These are phyloP conservation scores for Colletotrichum paranaense DNA, from an alignment of 2,329 filamentous ascomycete species.

Conservation along the genomic window DNA sequence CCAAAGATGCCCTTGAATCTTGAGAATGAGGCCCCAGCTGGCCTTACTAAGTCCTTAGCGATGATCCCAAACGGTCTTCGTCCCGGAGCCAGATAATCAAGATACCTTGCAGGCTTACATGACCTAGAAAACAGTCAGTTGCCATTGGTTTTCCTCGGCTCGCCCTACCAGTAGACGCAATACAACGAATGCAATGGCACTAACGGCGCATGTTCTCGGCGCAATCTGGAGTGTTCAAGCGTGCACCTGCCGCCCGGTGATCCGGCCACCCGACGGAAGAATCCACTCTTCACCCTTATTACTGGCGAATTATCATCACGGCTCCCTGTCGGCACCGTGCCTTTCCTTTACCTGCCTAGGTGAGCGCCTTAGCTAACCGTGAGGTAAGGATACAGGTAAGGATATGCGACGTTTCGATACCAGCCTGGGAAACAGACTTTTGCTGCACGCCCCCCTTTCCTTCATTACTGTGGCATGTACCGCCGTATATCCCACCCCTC, in stretches of 20 bases:
- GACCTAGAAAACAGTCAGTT: not conserved
- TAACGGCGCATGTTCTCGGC: conserved; percentile 12
- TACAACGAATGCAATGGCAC: not conserved
- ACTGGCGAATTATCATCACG: conserved; percentile 8
- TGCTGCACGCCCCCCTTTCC: not conserved
- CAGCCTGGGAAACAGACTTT: conserved; percentile 21
- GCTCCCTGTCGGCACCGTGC: conserved; percentile 28
- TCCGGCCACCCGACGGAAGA: not conserved
- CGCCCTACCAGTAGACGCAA: not conserved
- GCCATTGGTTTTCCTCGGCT: not conserved
- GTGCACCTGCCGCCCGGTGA: conserved; percentile 11
- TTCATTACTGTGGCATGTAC: not conserved
- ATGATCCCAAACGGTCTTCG: conserved; percentile 14
- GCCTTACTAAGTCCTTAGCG: conserved; percentile 20
- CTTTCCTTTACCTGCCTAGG: not conserved
- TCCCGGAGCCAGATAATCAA: not conserved
- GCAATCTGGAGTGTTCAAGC: conserved; percentile 17
- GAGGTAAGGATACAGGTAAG: not conserved
- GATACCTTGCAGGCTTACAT: not conserved
- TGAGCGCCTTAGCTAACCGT: not conserved
- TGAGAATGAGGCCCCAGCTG: conserved; percentile 7
- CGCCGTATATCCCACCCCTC: not conserved
- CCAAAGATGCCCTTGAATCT: not conserved
- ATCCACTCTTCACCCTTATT: not conserved
- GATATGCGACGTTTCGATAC: conserved; percentile 26